Base-by-base conservation (phyloP, 352 stramenopile species). In the Phytophthora sp. region DNA sequence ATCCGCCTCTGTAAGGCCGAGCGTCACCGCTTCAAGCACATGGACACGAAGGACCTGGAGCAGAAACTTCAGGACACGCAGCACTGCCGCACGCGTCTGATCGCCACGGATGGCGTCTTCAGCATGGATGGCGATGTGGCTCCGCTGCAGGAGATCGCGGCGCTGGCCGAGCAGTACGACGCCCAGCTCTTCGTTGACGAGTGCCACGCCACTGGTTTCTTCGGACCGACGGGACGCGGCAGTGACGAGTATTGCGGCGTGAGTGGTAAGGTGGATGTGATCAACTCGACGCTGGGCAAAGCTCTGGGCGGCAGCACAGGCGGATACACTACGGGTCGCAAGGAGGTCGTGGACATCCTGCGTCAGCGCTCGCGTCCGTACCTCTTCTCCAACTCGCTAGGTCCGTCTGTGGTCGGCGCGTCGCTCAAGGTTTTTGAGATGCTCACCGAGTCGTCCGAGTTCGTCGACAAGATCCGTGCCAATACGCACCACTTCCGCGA, bases 261-360 rank as follows among this genome's bases (percentile, higher is more conserved):
- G 16, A 77, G 88, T 38, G 93, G 91, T 18, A 81, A 91, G 51
- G 87, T 98, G 29, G 93, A 98, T 63, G 85, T 98, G 23, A 98
- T 98, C 74, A 98, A 97, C 84, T 98, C 90, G 58, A 98, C 94
- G 30, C 71, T 98, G 15, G 94, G 94, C 46, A 98, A 98, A 77
- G 94, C 92, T 29, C 79, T 98, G 3, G 94, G 94, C 13, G 94
- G 94, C 39, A 92, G 88, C 70, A 98, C 93, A 0, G 94, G 94
- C 18, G 94, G 94, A 33, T 98, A 98, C 87, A 98, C 93, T 1
- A 96, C 86, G 1, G 93, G 85, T 7, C 77, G 84, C 46, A 82
- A 97, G 74, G 88, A 96, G 46, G 72, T 98, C 30, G 86, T 98
- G n/a, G 93, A 98, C 58, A 73, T 98, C 21, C 61, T 98, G 44